Conservation (phyloP, 345 rosid species). For the Angophora floribunda region DNA sequence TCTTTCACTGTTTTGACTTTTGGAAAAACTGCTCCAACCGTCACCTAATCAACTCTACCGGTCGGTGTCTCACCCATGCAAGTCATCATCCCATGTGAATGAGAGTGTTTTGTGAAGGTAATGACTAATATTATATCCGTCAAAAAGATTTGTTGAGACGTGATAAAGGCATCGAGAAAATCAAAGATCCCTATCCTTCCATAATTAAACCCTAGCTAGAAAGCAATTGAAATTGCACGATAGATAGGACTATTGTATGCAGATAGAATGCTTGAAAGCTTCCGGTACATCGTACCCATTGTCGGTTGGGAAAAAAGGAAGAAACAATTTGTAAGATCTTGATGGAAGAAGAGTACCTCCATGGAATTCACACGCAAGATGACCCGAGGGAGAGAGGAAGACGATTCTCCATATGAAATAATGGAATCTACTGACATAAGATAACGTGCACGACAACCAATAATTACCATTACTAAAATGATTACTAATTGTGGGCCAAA, state of each 20-base stretch:
- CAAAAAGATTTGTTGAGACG: not conserved
- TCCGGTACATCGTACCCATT: fast-evolving
- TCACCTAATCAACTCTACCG: not conserved
- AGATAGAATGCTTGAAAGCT: not conserved
- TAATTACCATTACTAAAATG: not conserved
- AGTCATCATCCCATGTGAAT: not conserved
- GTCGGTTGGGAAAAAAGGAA: not conserved
- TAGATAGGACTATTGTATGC: not conserved
- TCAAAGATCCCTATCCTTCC: not conserved
- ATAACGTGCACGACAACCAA: not conserved
- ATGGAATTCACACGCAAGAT: not conserved
- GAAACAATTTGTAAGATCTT: not conserved
- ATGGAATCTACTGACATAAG: not conserved
- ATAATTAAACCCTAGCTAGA: not conserved
- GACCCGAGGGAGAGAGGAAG: not conserved
- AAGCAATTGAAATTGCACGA: not conserved
- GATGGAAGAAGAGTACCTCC: not conserved
- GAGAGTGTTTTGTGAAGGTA: not conserved
- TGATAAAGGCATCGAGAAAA: not conserved
- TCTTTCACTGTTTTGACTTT: not conserved
- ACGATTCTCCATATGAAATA: not conserved
- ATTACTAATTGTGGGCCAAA: not conserved
- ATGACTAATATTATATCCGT: not conserved
- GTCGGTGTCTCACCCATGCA: not conserved
- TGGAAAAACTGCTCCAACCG: not conserved